Base-by-base conservation (phyloP, 2,329 filamentous ascomycete genomes). In the Fusarium hostae region DNA sequence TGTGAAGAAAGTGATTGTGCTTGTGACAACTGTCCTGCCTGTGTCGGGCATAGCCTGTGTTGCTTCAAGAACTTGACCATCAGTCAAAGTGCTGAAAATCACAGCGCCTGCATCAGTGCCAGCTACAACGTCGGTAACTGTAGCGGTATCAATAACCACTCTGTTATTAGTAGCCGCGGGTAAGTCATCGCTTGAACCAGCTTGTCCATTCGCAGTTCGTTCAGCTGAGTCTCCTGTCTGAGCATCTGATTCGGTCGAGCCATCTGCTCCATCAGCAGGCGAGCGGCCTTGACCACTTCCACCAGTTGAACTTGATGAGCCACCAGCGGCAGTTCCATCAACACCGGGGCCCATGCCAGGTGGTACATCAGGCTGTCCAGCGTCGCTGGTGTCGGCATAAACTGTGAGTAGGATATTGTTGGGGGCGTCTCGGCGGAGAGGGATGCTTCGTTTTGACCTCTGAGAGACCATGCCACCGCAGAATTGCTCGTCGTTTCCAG, bases 391-490 rank as follows among this genome's bases (percentile, higher is more conserved):
- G 59, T 79, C 76, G 47, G 78, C 83, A 77, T 86, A 87, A 16
- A 86, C 75, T 4, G 81, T 85, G 22, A 86, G 78, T 10, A 86
- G 79, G 41, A 79, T 72, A 43, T 72, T 76, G 61, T 70, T 67
- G 12, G 79, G 77, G 5, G 74, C 72, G 16, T 79, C 80, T 35
- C 78, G 78, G 34, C 76, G 75, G 10, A 63, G 40, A 28, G 37
- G 64, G 22, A 68, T 41, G 62, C 68, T 32, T 56, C 68, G 68
- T 6, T 62, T 68, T 12, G 48, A 47, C 13, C 54, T 62, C 39
- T 40, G 47, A 22, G 66, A 58, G 18, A 77, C 60, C 26, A 77
- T 70, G 18, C 84, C 84, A 45, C 85, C 85, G 73, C 85, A 87
- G 63, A 80, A 77, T 66, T 85, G 71, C 5, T 35, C 32, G 0